Evolutionary conservation across 192 early-diverging fungal species (phyloP), one percentile per base, ranked within the genome.

Genomic region (Coemansia sp.): DNA sequence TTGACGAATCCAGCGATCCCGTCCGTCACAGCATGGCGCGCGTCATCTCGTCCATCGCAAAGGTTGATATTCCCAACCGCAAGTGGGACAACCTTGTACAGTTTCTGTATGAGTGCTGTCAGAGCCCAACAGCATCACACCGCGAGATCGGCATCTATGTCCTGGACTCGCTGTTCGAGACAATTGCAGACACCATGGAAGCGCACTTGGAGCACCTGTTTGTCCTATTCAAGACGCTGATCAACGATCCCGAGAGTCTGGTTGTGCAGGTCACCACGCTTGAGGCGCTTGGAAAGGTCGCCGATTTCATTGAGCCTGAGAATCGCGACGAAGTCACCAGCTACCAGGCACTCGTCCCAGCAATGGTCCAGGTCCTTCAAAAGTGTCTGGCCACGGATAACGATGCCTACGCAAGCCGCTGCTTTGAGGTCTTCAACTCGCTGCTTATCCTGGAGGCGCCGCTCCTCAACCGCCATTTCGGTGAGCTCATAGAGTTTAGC

Each of bases 341-440:
- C 57, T 94, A 91, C 72, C 82, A 87, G 55, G 81, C 78, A 15
- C 80, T 92, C 38, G 79, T 95, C 31, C 94, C 94, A 10, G 64
- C 82, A 37, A 97, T 95, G 90, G 92, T 94, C 45, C 85, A 83
- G 50, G 90, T 95, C 0, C 72, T 97, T 60, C 86, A 91, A 65
- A 86, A 91, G 63, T 90, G 90, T 61, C 67, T 97, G 19, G 85
- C 70, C 38, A 75, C 81, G 4, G 79, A 75, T 31, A 91, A 97
- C 61, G 92, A 93, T 68, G 88, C 91, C 19, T 86, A 76, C 45
- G 87, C 88, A 14, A 82, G 82, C 29, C 84, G 88, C 59, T 89
- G 92, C 58, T 94, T 94, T 65, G 93, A 94, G 65, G 90, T 96
- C 14, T 90, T 96, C 74, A 91, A 94, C 75, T 81, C 79, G 17